These are phyloP conservation scores for Lignosus rhinocerotis DNA, from an alignment of 1,284 basidiomycete species.

Conservation along the genomic window DNA sequence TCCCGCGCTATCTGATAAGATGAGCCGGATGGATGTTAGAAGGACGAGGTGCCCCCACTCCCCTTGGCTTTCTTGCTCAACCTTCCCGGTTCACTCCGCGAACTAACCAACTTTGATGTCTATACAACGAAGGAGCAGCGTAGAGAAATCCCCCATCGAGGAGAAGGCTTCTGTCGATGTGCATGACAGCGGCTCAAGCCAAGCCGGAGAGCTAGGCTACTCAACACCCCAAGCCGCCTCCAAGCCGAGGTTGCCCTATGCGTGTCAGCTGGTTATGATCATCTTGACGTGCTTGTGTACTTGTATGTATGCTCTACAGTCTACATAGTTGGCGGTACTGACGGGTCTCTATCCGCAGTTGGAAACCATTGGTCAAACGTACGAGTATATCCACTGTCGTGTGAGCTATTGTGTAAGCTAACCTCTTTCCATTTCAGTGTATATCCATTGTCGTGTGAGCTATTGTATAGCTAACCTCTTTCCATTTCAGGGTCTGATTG, in stretches of 20 bases:
- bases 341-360: slow-evolving; percentile 30
- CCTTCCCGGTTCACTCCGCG: background rate
- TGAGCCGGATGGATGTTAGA: slow-evolving; percentile 13
- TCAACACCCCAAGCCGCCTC: background rate
- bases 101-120: slow-evolving; percentile 11
- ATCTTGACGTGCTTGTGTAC: slow-evolving; percentile 36
- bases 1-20: slow-evolving; percentile 35
- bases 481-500: slow-evolving; percentile 40
- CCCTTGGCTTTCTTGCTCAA: slow-evolving; percentile 1
- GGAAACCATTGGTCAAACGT: slow-evolving; percentile 51
- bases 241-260: slow-evolving; percentile 28
- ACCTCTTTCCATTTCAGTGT: slow-evolving; percentile 17
- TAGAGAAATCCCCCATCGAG: slow-evolving; percentile 25
- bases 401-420: background rate
- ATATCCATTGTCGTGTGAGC: slow-evolving; percentile 5
- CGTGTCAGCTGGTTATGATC: slow-evolving; percentile 33
- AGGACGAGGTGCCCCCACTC: slow-evolving; percentile 15
- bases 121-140: slow-evolving; percentile 10
- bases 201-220: slow-evolving; percentile 15
- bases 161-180: slow-evolving; percentile 27
- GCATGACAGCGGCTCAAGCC: slow-evolving; percentile 17
- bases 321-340: background rate
- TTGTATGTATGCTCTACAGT: slow-evolving; percentile 22
- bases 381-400: slow-evolving; percentile 7
- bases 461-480: background rate